These are phyloP conservation scores for Pseudopediastrum boryanum DNA, from an alignment of 139 green algal species.

Conservation along the genomic window DNA sequence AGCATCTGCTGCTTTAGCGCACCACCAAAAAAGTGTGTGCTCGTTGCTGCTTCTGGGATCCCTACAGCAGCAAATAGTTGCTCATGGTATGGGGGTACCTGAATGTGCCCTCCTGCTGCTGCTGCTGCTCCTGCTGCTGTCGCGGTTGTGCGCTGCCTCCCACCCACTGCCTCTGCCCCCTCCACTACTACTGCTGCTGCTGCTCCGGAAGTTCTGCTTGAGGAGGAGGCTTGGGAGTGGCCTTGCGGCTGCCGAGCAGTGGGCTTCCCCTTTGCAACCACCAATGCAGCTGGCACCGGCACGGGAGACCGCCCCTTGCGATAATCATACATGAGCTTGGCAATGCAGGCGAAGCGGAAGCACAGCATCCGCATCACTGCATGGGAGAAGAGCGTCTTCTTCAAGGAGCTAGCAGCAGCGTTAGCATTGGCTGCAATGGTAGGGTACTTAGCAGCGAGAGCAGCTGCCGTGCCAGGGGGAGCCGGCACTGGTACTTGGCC, in stretches of 20 bases:
- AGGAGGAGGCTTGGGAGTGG: not conserved
- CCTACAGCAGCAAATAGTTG: constrained; percentile 14
- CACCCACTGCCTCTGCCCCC: not conserved
- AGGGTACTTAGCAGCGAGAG: too few relatives aligned
- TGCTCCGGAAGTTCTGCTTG: not conserved
- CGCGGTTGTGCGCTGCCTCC: constrained; percentile 6
- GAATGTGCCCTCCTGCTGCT: not conserved
- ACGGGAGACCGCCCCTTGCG: too few relatives aligned
- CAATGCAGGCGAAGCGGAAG: not conserved
- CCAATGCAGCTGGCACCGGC: too few relatives aligned
- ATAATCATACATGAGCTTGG: not conserved
- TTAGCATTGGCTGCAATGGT: too few relatives aligned
- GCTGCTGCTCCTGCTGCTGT: constrained; percentile 18
- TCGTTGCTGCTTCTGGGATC: not conserved
- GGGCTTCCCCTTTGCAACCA: not conserved
- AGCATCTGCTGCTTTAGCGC: constrained; percentile 15
- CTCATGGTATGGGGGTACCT: not conserved
- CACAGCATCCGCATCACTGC: not conserved
- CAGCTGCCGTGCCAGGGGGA: too few relatives aligned
- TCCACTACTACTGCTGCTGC: not conserved
- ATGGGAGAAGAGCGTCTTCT: too few relatives aligned
- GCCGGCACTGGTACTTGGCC: too few relatives aligned
- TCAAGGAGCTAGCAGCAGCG: too few relatives aligned
- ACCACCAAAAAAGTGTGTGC: constrained; percentile 14
- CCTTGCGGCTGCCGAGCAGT: not conserved